A percentile compares a stretch with the other conserved stretches of the same genome.
Evolutionary conservation across 202 grass and related monocot genomes (phyloP).

Genomic region (Setaria viridis): DNA sequence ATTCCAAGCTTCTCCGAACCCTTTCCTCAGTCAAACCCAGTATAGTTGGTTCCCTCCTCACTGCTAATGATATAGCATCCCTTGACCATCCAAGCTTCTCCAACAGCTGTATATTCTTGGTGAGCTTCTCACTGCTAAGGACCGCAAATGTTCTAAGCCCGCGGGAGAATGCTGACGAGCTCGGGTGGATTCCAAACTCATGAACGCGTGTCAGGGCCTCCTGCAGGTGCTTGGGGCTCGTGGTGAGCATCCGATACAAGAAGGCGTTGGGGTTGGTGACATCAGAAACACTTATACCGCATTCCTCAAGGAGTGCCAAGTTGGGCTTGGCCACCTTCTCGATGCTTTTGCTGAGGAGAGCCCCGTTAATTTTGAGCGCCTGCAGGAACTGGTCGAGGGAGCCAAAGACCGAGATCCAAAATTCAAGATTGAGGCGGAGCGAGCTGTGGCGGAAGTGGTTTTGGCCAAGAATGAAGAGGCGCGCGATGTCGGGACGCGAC

Average conservation of each 20-base stretch:
- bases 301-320: slow-evolving; percentile 47
- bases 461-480: slow-evolving; percentile 11
- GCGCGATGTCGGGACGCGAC: slow-evolving; percentile 33
- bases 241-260: slow-evolving; percentile 20
- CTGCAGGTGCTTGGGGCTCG: slow-evolving; percentile 33
- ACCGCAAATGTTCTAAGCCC: slow-evolving; percentile 27
- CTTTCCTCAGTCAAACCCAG: slow-evolving; percentile 20
- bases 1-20: slow-evolving; percentile 13
- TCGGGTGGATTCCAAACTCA: slow-evolving; percentile 27
- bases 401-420: slow-evolving; percentile 46
- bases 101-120: slow-evolving; percentile 35
- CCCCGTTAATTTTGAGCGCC: too few species aligned
- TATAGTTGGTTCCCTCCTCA: slow-evolving; percentile 26
- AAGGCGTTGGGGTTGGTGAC: neutral
- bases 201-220: slow-evolving; percentile 34
- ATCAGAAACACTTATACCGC: slow-evolving; percentile 35
- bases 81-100: slow-evolving; percentile 25
- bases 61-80: neutral
- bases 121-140: slow-evolving; percentile 40
- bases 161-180: slow-evolving; percentile 39
- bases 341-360: neutral
- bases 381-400: slow-evolving; percentile 3
- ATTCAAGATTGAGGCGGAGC: neutral
- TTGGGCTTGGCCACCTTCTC: slow-evolving; percentile 58
- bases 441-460: neutral